A percentile compares a stretch with the other conserved stretches of the same genome.
These are phyloP conservation scores for Lasiodiplodia citricola DNA, from an alignment of 2,329 filamentous ascomycete genomes.

Conservation along the genomic window DNA sequence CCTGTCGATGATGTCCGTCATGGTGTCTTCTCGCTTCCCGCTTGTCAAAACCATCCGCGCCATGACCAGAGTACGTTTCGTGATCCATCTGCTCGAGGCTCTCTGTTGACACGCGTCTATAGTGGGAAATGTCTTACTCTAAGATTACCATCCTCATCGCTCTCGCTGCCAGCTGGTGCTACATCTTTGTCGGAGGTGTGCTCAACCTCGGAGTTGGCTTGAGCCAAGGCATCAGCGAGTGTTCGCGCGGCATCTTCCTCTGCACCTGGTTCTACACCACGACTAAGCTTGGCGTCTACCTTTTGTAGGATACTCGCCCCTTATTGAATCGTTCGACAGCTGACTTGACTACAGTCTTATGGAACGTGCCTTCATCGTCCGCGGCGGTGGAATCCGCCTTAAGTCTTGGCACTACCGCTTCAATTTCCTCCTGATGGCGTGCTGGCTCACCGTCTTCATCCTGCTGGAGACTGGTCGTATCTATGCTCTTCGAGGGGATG, in stretches of 20 bases:
- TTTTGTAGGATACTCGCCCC: background rate
- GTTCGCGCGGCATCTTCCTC: conserved; percentile 1
- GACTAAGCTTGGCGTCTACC: background rate
- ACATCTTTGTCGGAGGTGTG: conserved; percentile 8
- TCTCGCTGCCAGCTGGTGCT: conserved; percentile 6
- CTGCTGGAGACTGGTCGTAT: conserved; percentile 4
- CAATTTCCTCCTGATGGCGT: conserved; percentile 8
- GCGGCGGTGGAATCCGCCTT: background rate
- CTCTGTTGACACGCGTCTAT: background rate
- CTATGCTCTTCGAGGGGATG: background rate
- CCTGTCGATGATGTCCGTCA: background rate
- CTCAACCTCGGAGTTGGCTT: conserved; percentile 4
- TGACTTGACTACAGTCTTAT: background rate
- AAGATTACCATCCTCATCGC: conserved; percentile 7
- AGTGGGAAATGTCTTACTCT: conserved; percentile 4
- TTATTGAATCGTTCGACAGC: background rate
- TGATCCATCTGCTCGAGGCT: background rate
- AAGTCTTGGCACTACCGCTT: conserved; percentile 14
- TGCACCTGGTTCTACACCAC: conserved; percentile 16
- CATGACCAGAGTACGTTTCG: background rate
- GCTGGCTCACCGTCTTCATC: conserved; percentile 4
- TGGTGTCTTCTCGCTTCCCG: conserved; percentile 1
- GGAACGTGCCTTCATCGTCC: conserved; percentile 13
- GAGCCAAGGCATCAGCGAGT: background rate
- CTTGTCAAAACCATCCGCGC: background rate